Base-by-base conservation (phyloP, 148 eudicot species). In the Chenopodium suecicum region DNA sequence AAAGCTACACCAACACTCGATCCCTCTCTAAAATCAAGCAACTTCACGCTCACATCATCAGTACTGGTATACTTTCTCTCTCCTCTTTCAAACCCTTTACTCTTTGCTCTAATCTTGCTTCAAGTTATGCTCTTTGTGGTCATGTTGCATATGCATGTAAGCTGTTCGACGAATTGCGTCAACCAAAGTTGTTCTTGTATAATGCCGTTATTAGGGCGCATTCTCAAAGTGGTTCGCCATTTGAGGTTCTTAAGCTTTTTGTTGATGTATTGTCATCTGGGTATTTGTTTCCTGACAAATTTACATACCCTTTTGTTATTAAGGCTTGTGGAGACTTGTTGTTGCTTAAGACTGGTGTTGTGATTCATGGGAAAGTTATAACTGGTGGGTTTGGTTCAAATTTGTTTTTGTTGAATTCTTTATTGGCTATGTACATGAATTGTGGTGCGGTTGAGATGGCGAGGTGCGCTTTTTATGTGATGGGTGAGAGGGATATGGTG, bases 371-470 rank as follows among this genome's bases (percentile, higher is more conserved):
- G 14, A 82, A 87, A 89, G 75, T 82, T 31, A 78, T 91, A 10
- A 82, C 34, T 19, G 79, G 74, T 50, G 94, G 94, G 34, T 69
- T 82, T 83, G 80, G 76, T 68, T 76, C 76, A 23, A 80, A 87
- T 23, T 47, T 78, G 12, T 87, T 85, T 83, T 74, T 91, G 85
- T 83, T 86, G 5, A 93, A 93, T 84, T 88, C 86, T 70, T 56
- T 93, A 85, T 54, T 91, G 77, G 88, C 90, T 22, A 91, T 93
- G 94, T 93, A 93, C 70, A 86, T 93, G 92, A 91, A 83, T 41
- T 89, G 88, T 81, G 90, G 92, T 9, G 75, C 85, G 44, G 76
- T 75, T 68, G 89, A 83, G 48, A 75, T 80, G 70, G 97, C 91
- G 25, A 85, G 83, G 73, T 60, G 87, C 75, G 86, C 87, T 66